Evolutionary conservation across 192 early-diverging fungal species (phyloP).

Genomic region (Gonapodya prolifera): DNA sequence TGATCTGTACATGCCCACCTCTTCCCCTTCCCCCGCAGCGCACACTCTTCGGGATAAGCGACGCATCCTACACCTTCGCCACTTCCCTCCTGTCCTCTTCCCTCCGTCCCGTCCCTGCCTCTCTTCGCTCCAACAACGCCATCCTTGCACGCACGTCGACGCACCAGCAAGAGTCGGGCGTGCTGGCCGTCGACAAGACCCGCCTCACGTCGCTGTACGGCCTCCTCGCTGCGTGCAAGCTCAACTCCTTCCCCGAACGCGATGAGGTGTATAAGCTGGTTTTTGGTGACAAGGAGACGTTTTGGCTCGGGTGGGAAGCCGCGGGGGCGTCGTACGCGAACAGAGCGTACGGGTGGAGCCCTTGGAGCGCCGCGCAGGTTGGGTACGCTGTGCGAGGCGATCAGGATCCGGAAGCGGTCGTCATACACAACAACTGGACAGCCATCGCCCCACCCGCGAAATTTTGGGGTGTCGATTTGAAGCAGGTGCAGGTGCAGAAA

Average conservation of each 20-base stretch:
- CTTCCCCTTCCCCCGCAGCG: slow-evolving; percentile 11
- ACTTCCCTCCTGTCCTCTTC: background rate
- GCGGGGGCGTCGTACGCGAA: background rate
- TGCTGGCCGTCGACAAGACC: background rate
- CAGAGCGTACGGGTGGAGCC: background rate
- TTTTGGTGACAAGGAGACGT: slow-evolving; percentile 59
- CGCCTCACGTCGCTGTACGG: background rate
- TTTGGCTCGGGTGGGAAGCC: slow-evolving; percentile 53
- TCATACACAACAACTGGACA: background rate
- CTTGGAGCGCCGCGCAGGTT: background rate
- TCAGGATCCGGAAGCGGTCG: background rate
- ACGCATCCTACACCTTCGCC: background rate
- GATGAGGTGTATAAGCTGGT: slow-evolving; percentile 29
- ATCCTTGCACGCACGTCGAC: background rate
- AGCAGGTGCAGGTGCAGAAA: background rate
- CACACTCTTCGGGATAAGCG: background rate
- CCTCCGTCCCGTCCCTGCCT: background rate
- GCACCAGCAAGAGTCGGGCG: background rate
- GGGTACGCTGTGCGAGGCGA: background rate
- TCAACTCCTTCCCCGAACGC: slow-evolving; percentile 12
- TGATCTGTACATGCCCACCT: background rate
- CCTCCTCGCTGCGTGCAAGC: background rate
- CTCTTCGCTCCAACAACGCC: background rate
- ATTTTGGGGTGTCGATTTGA: background rate
- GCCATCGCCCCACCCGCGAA: no score